Evolutionary conservation across 75 land plant species (phyloP), one percentile per base, ranked within the genome.

Genomic region (Azolla pinnata): DNA sequence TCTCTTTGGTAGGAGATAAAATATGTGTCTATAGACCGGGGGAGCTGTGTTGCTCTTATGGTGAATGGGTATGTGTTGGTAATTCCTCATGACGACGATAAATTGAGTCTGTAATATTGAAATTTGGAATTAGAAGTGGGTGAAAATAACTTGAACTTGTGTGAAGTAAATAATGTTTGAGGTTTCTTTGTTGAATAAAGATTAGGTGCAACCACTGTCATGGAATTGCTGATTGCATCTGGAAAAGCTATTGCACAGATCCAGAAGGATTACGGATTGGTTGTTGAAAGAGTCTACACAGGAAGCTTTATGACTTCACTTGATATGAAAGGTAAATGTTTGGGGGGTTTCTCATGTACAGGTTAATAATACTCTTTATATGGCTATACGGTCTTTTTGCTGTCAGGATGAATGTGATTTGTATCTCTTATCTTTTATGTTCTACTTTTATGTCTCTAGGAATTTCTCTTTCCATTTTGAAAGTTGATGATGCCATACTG

Each of bases 241-340:
- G 83, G 98, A 28, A 89, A 89, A 60, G 87, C 87, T 34, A 85
- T 93, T 28, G 87, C 90, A 51, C 79, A 69, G 47, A 66, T 93
- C 62, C 98, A 88, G 64, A 21, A 89, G 60, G 87, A 88, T 33
- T 79, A 88, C 78, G 98, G 98, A 32, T 18, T 93, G 44, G 96
- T 90, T 54, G 98, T 93, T 70, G 98, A 88, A 27, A 75, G 98
- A 59, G 96, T 93, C 19, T 89, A 89, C 60, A 89, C 90, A 4
- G 98, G 98, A 16, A 81, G 84, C 33, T 86, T 93, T 47, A 85
- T 93, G 90, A 93, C 98, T 7, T 84, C 98, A 48, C 96, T 93
- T 57, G 98, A 93, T 64, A 93, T 93, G 98, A 82, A 89, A 65
- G 98, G 98, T 93, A 53, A 35, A 72, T 64, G 49, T 9, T n/a